Evolutionary conservation across 1,284 basidiomycete genomes (phyloP).

Genomic region (Pisolithus thermaeus): DNA sequence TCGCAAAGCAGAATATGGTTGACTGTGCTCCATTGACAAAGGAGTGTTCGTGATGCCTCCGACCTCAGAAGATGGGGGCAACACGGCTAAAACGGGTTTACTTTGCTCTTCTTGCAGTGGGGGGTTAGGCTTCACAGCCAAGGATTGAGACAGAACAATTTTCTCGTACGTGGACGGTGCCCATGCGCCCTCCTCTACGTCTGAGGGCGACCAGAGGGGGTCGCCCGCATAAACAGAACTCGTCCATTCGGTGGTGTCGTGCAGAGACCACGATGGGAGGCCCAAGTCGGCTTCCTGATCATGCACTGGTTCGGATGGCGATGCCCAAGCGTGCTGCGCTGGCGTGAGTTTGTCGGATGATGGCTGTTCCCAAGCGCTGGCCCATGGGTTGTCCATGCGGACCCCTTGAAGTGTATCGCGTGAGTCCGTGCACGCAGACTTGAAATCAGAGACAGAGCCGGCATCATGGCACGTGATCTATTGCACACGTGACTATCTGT

Average conservation of each 20-base stretch:
- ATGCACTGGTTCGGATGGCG: constrained; percentile 10
- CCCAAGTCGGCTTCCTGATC: constrained; percentile 47
- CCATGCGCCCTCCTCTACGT: constrained; percentile 13
- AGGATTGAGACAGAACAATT: constrained; percentile 26
- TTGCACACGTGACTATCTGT: neutral
- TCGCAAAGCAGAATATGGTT: neutral
- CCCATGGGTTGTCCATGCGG: constrained; percentile 63
- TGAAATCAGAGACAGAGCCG: neutral
- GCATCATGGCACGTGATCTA: neutral
- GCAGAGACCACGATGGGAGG: constrained; percentile 48
- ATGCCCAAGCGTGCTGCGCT: constrained; percentile 15
- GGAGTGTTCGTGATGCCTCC: neutral
- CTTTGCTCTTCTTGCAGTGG: constrained; percentile 7
- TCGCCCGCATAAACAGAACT: constrained; percentile 35
- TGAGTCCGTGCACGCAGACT: neutral
- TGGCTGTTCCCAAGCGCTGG: constrained; percentile 49
- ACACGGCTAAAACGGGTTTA: neutral
- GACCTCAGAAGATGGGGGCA: neutral
- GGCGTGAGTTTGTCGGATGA: neutral
- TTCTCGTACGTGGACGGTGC: constrained; percentile 33
- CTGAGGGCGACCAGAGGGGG: constrained; percentile 29
- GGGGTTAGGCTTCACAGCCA: constrained; percentile 10
- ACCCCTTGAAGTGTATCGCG: neutral
- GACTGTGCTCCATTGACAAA: constrained; percentile 5
- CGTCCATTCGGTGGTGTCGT: constrained; percentile 41